Evolutionary conservation across 2,329 filamentous ascomycete species (phyloP), one percentile per base, ranked within the genome.

Genomic region (Pseudofabraea citricarpa): DNA sequence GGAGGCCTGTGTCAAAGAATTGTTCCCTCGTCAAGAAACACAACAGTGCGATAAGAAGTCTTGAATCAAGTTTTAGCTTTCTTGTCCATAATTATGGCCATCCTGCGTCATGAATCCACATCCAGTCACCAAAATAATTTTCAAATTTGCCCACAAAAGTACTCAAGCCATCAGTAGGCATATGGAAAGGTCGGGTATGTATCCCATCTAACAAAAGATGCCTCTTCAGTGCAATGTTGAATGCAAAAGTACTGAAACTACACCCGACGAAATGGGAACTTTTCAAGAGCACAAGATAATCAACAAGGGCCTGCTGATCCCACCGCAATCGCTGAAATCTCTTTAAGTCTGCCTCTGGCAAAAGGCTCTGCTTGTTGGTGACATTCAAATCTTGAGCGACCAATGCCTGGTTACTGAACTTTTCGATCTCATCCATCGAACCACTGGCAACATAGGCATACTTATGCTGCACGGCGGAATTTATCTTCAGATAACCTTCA

Each of bases 241-340:
- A 66, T 19, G 70, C 69, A 51, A 74, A 74, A 13, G 68, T 71
- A 48, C 69, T 72, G 6, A 70, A 71, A 43, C 66, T 72, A 27
- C 70, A 66, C 8, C 73, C 73, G 1, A 64, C 64, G 45, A 75
- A 67, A 15, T 66, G 56, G 9, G 63, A 65, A 16, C 67, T 66
- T 20, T 68, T 60, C 40, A 68, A 56, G 50, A 75, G 57, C 4
- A 77, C 65, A 50, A 75, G 69, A 56, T 70, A 75, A 54, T 77
- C 73, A 6, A 75, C 65, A 16, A 75, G 57, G 3, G 65, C 68
- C 44, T 69, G 67, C 57, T 76, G 72, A 54, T 75, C 71, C 66
- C 67, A 73, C 16, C 57, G 66, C 27, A 76, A 53, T 16, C 46
- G 45, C 10, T 59, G 44, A 5, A 75, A 58, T 8, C 47, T 48